phyloP scores from a whole-genome alignment of 352 stramenopile species.

The Phytophthora chlamydospora region DNA sequence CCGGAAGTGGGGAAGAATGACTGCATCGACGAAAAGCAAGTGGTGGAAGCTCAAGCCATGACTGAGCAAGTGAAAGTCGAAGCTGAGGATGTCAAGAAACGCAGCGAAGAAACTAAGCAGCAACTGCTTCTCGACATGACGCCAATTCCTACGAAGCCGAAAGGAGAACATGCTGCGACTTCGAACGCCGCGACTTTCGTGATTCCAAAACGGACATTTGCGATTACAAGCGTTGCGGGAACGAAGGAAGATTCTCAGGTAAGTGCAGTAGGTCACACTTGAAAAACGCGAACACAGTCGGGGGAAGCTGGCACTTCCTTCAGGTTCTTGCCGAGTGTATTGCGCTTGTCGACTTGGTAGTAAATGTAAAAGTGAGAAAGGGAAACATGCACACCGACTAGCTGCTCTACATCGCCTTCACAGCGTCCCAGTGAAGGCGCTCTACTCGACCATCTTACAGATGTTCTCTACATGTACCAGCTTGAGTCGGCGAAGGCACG shows the following conservation, averaged over 20 bases:
- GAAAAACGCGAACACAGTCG: neutral
- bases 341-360: constrained; percentile 7
- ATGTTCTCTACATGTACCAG: too few species aligned
- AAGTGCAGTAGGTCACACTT: constrained; percentile 14
- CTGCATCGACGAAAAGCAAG: neutral
- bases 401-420: constrained; percentile 11
- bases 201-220: constrained; percentile 35
- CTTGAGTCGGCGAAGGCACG: too few species aligned
- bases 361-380: constrained; percentile 8
- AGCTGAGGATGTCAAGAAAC: constrained; percentile 11
- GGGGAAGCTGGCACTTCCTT: constrained; percentile 14
- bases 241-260: too few species aligned
- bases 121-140: constrained; percentile 13
- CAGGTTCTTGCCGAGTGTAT: constrained; percentile 5
- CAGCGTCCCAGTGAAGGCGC: constrained; percentile 11
- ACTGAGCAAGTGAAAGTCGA: constrained; percentile 7
- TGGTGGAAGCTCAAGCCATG: neutral
- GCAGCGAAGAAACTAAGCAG: constrained; percentile 1
- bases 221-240: constrained; percentile 5
- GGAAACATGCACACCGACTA: constrained; percentile 15
- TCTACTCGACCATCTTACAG: too few species aligned
- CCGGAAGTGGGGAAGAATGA: neutral
- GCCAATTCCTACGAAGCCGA: constrained; percentile 24
- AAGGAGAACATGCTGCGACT: neutral
- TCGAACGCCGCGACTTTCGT: constrained; percentile 24